Base-by-base conservation (phyloP, 176 grass and related monocot genomes). In the Guadua angustifolia region DNA sequence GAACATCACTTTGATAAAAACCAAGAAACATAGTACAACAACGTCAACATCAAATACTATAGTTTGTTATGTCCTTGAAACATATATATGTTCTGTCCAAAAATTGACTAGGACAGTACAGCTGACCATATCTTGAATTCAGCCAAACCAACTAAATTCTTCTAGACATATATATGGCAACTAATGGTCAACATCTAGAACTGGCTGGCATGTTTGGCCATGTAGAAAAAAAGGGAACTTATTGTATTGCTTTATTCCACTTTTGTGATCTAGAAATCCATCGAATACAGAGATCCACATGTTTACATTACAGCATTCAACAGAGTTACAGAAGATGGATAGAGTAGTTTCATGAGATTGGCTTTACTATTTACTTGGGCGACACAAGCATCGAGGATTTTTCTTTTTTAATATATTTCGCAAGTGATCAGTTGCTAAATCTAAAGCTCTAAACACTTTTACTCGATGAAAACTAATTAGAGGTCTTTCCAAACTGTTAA, bases 91-190 rank as follows among this genome's bases (percentile, higher is more conserved):
- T 40, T 9, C 12, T 74, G 36, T 66, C 15, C 11, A 78, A 71
- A 25, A 40, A 55, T 32, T 73, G 29, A 42, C 39, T 68, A 61
- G 46, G 1, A 14, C 51, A 35, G 73, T 49, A 73, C 5, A 42
- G 66, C 19, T 66, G 67, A 79, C 67, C 32, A 75, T 38, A 68
- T 24, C 66, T 68, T 13, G 21, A 86, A 86, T 67, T 58, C 43
- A 50, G 29, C 29, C 29, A 29, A 29, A 25, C 29, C 16, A 49
- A 84, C 8, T 67, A 77, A 43, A 61, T 29, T 70, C 15, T 75
- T 61, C 51, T 29, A 49, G 7, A 79, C 26, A 66, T 10, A 40
- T 66, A 66, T 10, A 40, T 66, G 46, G 19, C 33, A 42, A 7
- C 56, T 87, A 66, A 47, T 50, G 26, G 60, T 79, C 77, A 67